Conservation (phyloP, 192 early-diverging fungal species). For the Rhizophagus sp. region DNA sequence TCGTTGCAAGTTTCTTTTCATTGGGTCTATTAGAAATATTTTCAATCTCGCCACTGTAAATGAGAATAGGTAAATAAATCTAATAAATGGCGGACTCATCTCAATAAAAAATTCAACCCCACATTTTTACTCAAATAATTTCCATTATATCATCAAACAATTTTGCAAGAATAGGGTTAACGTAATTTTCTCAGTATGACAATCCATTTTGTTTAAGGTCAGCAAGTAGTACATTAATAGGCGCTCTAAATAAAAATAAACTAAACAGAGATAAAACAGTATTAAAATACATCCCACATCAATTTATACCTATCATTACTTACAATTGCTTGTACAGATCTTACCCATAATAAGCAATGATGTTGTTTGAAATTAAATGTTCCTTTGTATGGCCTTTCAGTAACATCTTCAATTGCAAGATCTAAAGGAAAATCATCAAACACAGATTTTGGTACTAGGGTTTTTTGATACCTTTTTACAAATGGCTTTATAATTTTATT, state of each 20-base stretch:
- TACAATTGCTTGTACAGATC: constrained; percentile 24
- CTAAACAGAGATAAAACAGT: constrained; percentile 1
- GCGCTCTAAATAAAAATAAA: constrained; percentile 18
- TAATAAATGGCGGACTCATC: background rate
- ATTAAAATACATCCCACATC: background rate
- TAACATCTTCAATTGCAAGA: background rate
- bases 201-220: constrained; percentile 17
- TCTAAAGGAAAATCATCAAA: constrained; percentile 22
- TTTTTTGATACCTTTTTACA: constrained; percentile 18
- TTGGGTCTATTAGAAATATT: constrained; percentile 4
- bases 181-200: constrained; percentile 14
- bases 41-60: constrained; percentile 6
- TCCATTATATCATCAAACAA: constrained; percentile 21
- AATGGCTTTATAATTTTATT: constrained; percentile 7
- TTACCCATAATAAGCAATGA: constrained; percentile 8
- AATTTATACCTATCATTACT: background rate
- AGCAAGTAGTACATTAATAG: constrained; percentile 11
- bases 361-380: constrained; percentile 17
- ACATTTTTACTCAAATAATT: constrained; percentile 4
- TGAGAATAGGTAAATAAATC: background rate
- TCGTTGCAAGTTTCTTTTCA: constrained; percentile 3
- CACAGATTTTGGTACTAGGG: constrained; percentile 12
- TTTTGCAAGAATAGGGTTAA: constrained; percentile 13
- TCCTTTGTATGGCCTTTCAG: background rate
- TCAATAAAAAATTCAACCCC: background rate